Evolutionary conservation across 2,329 filamentous ascomycete species (phyloP).

Genomic region (Allantophomopsis lycopodina): DNA sequence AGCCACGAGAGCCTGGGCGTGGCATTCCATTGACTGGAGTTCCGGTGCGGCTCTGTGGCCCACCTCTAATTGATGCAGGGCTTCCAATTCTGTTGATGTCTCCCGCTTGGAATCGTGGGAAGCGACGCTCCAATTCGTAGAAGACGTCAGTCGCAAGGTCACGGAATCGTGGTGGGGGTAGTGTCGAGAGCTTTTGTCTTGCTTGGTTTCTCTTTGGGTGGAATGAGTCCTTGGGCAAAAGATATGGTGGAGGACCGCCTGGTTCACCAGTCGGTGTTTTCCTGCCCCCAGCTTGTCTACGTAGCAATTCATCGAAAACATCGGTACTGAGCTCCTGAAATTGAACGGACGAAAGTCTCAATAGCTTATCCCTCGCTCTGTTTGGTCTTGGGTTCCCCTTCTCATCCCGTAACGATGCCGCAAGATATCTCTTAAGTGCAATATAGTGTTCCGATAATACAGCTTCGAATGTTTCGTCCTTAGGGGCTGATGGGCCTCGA

Average conservation of each 20-base stretch:
- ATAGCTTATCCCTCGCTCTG: slow-evolving; percentile 85
- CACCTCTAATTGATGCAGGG: slow-evolving; percentile 48
- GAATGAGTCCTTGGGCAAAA: slow-evolving; percentile 78
- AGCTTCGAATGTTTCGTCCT: slow-evolving; percentile 49
- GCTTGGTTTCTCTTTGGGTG: slow-evolving; percentile 97
- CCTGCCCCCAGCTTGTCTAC: slow-evolving; percentile 59
- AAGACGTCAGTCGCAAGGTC: slow-evolving; percentile 94
- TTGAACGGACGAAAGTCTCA: slow-evolving; percentile 79
- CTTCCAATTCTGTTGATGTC: slow-evolving; percentile 60
- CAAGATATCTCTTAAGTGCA: slow-evolving; percentile 55
- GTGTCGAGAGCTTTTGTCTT: slow-evolving; percentile 83
- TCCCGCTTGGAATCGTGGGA: slow-evolving; percentile 62
- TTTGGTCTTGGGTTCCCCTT: slow-evolving; percentile 64
- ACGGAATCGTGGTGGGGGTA: slow-evolving; percentile 75
- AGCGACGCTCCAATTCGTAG: slow-evolving; percentile 82
- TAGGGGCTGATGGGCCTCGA: slow-evolving; percentile 23
- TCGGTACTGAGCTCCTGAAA: slow-evolving; percentile 97
- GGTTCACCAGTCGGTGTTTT: slow-evolving; percentile 35
- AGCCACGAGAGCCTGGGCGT: slow-evolving; percentile 27
- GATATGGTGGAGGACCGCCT: slow-evolving; percentile 49
- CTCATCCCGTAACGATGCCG: slow-evolving; percentile 58
- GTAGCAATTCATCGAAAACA: slow-evolving; percentile 87
- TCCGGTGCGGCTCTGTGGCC: slow-evolving; percentile 37
- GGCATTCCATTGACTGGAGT: slow-evolving; percentile 34
- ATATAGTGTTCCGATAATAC: slow-evolving; percentile 70